Percentiles rank a stretch among this genome's conserved stretches.
These are phyloP conservation scores for Cutaneotrichosporon sp. DNA, from an alignment of 1,284 basidiomycete genomes.

Conservation along the genomic window DNA sequence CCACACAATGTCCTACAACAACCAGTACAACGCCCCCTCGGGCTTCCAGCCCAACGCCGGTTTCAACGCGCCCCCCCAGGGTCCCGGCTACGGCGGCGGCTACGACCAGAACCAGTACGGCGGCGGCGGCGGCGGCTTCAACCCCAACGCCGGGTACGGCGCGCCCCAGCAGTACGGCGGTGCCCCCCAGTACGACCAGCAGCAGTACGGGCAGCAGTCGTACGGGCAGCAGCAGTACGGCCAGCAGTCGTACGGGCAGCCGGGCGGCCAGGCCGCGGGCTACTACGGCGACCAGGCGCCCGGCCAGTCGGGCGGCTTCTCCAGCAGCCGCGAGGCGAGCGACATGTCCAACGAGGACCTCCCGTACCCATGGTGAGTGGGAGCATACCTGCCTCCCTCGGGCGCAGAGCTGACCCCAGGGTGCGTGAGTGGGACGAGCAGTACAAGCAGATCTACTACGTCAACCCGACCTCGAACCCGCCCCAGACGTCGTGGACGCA, in stretches of 20 bases:
- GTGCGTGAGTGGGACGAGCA: constrained; percentile 35
- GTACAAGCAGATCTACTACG: constrained; percentile 40
- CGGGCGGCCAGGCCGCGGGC: neutral
- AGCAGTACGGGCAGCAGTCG: constrained; percentile 1
- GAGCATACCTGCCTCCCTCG: no score
- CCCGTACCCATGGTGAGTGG: constrained; percentile 17
- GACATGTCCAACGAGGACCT: constrained; percentile 15
- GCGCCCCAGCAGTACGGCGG: neutral
- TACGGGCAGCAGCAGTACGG: neutral
- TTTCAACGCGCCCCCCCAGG: neutral
- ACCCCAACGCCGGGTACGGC: constrained; percentile 7
- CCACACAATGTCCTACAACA: neutral
- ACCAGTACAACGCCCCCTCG: neutral
- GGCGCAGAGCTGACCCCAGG: neutral
- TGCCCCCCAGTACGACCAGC: neutral
- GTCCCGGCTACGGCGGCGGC: neutral
- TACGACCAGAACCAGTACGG: neutral
- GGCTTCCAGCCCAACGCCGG: constrained; percentile 8
- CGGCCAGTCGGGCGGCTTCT: neutral
- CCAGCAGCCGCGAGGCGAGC: constrained; percentile 1
- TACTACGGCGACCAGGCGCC: constrained; percentile 6
- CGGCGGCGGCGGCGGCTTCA: constrained; percentile 5
- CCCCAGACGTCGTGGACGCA: constrained; percentile 40
- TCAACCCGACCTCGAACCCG: constrained; percentile 38
- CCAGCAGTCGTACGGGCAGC: constrained; percentile 1